A percentile compares a stretch with the other conserved stretches of the same genome.
Evolutionary conservation across 225 moss, liverwort and hornwort species (phyloP).

Genomic region (Anthoceros angustus): DNA sequence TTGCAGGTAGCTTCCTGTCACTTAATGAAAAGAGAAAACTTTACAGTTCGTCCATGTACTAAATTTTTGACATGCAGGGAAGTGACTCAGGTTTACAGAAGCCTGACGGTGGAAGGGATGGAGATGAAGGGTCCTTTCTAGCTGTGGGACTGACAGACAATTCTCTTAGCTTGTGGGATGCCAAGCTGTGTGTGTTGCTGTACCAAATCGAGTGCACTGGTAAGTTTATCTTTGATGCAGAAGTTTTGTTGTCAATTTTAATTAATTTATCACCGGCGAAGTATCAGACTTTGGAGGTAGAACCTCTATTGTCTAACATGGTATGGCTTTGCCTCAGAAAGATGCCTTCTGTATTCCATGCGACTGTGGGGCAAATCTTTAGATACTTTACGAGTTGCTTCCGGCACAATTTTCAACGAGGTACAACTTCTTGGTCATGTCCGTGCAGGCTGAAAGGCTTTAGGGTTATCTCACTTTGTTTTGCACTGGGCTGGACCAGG

Average conservation of each 20-base stretch:
- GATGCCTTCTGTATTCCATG: slow-evolving; percentile 84
- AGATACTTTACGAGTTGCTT: slow-evolving; percentile 45
- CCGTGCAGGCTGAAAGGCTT: background rate
- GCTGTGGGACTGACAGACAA: background rate
- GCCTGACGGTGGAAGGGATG: background rate
- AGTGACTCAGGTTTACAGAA: background rate
- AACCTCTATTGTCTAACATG: slow-evolving; percentile 5
- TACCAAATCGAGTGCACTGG: background rate
- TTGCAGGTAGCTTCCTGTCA: background rate
- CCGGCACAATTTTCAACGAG: slow-evolving; percentile 93
- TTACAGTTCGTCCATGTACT: background rate
- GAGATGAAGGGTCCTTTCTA: background rate
- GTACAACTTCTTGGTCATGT: slow-evolving; percentile 14
- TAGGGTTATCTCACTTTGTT: background rate
- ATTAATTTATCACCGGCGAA: too few species aligned
- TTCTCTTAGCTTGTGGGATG: slow-evolving; percentile 2
- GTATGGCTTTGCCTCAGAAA: slow-evolving; percentile 20
- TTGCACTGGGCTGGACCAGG: background rate
- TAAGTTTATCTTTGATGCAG: background rate
- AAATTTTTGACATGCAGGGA: background rate
- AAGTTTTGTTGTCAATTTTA: too few species aligned
- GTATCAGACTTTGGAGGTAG: too few species aligned
- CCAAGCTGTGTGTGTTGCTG: background rate
- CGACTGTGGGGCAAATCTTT: slow-evolving; percentile 77
- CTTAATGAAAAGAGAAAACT: background rate